Conservation (phyloP, 768 basidiomycete genomes). For the Lactarius hatsudake region DNA sequence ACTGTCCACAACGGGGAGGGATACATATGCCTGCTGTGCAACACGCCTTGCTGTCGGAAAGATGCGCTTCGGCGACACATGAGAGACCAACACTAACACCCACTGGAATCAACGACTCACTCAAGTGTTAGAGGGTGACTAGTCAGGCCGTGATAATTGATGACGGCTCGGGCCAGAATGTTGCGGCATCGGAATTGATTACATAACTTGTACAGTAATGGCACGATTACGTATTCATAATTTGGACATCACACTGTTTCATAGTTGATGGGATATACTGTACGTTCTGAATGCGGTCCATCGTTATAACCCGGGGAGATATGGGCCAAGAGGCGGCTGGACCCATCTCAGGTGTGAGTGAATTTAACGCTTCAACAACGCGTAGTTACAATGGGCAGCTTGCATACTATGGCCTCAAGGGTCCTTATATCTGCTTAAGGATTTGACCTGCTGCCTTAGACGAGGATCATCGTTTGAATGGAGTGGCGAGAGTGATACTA, state of each 20-base stretch:
- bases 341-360: not conserved
- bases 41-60: conserved; percentile 1
- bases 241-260: not conserved
- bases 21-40: conserved; percentile 4
- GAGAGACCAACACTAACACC: conserved; percentile 5
- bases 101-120: not conserved
- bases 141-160: not conserved
- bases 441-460: not conserved
- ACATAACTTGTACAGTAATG: not conserved
- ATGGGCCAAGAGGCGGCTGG: no score
- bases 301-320: not conserved
- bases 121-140: not conserved
- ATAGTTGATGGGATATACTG: no score
- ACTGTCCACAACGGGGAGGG: not conserved
- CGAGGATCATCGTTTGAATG: not conserved
- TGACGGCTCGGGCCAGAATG: not conserved
- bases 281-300: not conserved
- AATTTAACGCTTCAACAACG: not conserved
- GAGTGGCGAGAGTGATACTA: not conserved
- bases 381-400: not conserved
- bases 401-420: not conserved
- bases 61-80: conserved; percentile 18
- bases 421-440: not conserved
- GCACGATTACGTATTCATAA: not conserved
- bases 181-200: not conserved